Evolutionary conservation across 1,284 basidiomycete genomes (phyloP).

Genomic region (Ganoderma boninense): DNA sequence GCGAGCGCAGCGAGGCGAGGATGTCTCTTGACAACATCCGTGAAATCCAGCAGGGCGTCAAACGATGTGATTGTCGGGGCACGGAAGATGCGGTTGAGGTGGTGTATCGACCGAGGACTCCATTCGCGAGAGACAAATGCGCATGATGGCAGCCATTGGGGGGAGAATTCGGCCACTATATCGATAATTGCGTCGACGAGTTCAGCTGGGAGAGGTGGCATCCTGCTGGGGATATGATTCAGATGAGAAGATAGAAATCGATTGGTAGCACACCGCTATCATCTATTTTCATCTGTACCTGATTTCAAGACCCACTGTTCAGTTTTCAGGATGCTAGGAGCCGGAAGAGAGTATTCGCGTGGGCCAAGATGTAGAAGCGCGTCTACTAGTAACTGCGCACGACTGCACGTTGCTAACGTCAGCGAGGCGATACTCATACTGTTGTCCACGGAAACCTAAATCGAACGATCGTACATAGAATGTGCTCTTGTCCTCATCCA

Average conservation of each 20-base stretch:
- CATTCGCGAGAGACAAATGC: not conserved
- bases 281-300: too few species aligned
- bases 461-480: too few species aligned
- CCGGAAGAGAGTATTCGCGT: too few species aligned
- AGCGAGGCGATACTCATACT: too few species aligned
- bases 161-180: not conserved
- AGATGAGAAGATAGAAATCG: not conserved
- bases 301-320: too few species aligned
- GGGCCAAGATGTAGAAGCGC: too few species aligned
- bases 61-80: not conserved
- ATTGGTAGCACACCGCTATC: too few species aligned
- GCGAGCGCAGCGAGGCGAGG: not conserved
- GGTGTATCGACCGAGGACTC: not conserved
- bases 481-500: too few species aligned
- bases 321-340: too few species aligned
- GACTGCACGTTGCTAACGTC: too few species aligned
- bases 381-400: too few species aligned
- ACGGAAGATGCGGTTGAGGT: not conserved
- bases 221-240: not conserved
- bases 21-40: not conserved
- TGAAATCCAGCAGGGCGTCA: not conserved
- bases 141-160: not conserved
- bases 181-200: not conserved
- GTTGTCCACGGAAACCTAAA: too few species aligned
- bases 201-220: not conserved